Evolutionary conservation across 1,284 basidiomycete species (phyloP).

Genomic region (Cystobasidium pallidum): DNA sequence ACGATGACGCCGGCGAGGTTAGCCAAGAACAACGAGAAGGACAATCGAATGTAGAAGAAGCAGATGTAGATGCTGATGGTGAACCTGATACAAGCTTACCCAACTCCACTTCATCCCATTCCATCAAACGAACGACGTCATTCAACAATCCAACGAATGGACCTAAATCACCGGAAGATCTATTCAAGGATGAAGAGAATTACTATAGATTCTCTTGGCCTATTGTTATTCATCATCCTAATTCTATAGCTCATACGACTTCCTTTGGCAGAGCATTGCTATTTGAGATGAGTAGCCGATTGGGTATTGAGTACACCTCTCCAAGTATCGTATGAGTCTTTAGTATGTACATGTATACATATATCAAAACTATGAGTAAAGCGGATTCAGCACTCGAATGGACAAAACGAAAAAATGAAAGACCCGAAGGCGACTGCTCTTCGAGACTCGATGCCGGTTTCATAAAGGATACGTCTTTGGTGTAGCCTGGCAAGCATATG

Average conservation of each 20-base stretch:
- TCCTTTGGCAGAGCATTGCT: constrained; percentile 36
- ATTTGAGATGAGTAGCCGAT: constrained; percentile 27
- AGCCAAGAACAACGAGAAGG: no score
- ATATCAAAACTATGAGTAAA: no score
- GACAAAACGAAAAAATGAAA: no score
- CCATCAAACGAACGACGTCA: neutral
- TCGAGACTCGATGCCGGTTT: no score
- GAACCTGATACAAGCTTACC: neutral
- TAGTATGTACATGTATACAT: no score
- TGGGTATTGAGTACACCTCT: constrained; percentile 27
- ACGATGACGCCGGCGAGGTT: constrained; percentile 9
- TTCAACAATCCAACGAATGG: neutral
- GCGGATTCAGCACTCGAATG: no score
- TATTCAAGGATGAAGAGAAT: constrained; percentile 44
- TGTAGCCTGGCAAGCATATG: no score
- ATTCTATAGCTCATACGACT: constrained; percentile 37
- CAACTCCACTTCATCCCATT: neutral
- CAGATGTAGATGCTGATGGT: constrained; percentile 3
- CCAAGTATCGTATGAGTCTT: constrained; percentile 3
- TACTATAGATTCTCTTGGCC: constrained; percentile 42
- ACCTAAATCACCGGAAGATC: constrained; percentile 36
- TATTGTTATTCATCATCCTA: constrained; percentile 39
- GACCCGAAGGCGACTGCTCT: no score
- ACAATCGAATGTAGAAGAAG: neutral
- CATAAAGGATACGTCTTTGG: no score